A percentile compares a stretch with the other conserved stretches of the same genome.
These are phyloP conservation scores for Vitis hybrid DNA, from an alignment of 177 flowering plant species.

Conservation along the genomic window DNA sequence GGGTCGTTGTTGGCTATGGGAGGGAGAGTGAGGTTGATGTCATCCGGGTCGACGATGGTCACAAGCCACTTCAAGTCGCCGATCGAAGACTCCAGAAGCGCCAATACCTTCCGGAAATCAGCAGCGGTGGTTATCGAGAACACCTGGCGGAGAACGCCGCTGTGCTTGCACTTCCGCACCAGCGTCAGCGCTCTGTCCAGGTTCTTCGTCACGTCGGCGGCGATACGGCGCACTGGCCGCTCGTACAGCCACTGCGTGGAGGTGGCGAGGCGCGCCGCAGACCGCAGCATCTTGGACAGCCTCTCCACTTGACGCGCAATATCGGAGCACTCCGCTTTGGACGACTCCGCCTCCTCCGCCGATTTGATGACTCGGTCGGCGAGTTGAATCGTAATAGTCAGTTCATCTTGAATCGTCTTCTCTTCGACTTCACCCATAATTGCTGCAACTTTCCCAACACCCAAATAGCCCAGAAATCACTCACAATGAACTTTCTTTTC, in stretches of 20 bases:
- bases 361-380: slow-evolving; percentile 40
- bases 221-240: slow-evolving; percentile 69
- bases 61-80: slow-evolving; percentile 75
- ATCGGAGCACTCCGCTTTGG: slow-evolving; percentile 37
- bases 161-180: slow-evolving; percentile 52
- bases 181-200: slow-evolving; percentile 61
- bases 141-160: slow-evolving; percentile 54
- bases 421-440: slow-evolving; percentile 12
- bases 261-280: slow-evolving; percentile 39
- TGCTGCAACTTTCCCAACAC: too few species aligned
- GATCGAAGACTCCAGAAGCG: slow-evolving; percentile 55
- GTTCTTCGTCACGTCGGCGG: slow-evolving; percentile 44
- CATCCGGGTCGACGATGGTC: slow-evolving; percentile 33
- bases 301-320: slow-evolving; percentile 33
- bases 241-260: slow-evolving; percentile 46
- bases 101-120: slow-evolving; percentile 58
- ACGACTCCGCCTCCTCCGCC: slow-evolving; percentile 42
- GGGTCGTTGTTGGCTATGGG: slow-evolving; percentile 84
- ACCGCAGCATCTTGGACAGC: slow-evolving; percentile 57
- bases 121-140: slow-evolving; percentile 54
- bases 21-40: slow-evolving; percentile 47
- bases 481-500: too few species aligned
- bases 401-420: slow-evolving; percentile 31
- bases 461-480: too few species aligned
- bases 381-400: slow-evolving; percentile 27